Evolutionary conservation across 768 basidiomycete genomes (phyloP).

Genomic region (Tricholoma flavovirens): DNA sequence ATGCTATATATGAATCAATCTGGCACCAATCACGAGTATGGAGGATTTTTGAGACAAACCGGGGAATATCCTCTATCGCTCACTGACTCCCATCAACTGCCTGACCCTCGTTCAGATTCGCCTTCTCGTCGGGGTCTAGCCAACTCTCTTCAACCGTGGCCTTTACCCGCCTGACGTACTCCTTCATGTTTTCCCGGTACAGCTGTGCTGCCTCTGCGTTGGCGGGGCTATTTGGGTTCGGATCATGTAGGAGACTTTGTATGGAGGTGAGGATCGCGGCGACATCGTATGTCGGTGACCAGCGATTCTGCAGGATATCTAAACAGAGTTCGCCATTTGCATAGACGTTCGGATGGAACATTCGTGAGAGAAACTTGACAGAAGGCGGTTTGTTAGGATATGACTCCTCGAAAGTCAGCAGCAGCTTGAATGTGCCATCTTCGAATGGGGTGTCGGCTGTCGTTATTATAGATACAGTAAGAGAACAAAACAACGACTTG

Average conservation of each 20-base stretch:
- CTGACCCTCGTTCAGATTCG: neutral
- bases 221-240: constrained; percentile 96
- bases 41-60: neutral
- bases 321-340: constrained; percentile 97
- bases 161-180: constrained; percentile 91
- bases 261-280: constrained; percentile 97
- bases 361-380: constrained; percentile 93
- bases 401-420: constrained; percentile 93
- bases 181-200: constrained; percentile 97
- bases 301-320: constrained; percentile 97
- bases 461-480: neutral
- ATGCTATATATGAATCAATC: neutral
- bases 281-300: constrained; percentile 99
- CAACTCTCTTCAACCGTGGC: constrained; percentile 93
- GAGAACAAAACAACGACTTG: neutral
- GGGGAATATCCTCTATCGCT: neutral
- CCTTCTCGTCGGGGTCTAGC: constrained; percentile 78
- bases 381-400: constrained; percentile 99
- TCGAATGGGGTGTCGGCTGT: constrained; percentile 98
- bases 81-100: constrained; percentile 1
- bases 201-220: constrained; percentile 98
- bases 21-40: neutral
- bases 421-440: constrained; percentile 96
- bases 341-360: constrained; percentile 99
- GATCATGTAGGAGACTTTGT: constrained; percentile 93